Evolutionary conservation across 495 filamentous ascomycete species (phyloP).

Genomic region (Glarea lozoyensis): DNA sequence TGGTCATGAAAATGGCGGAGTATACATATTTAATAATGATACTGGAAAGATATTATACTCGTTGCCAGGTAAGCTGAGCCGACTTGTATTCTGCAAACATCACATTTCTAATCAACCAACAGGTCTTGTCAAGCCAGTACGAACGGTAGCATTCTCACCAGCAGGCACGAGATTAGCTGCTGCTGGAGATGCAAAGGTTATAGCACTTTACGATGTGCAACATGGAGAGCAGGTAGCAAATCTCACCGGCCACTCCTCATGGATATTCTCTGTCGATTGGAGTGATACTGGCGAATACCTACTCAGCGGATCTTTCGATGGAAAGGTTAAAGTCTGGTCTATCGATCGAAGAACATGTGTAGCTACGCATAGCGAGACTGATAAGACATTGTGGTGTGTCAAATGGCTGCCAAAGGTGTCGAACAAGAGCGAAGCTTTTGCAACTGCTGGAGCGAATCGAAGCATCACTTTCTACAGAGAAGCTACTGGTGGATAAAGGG

Average conservation of each 20-base stretch:
- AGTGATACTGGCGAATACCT: constrained; percentile 90
- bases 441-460: constrained; percentile 69
- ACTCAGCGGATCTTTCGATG: constrained; percentile 78
- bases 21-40: constrained; percentile 92
- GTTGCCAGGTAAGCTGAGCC: constrained; percentile 61
- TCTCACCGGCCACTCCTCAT: constrained; percentile 67
- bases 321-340: constrained; percentile 93
- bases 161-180: constrained; percentile 77
- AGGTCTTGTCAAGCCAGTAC: constrained; percentile 81
- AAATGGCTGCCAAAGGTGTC: constrained; percentile 84
- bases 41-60: constrained; percentile 80
- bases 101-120: constrained; percentile 4
- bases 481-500: constrained; percentile 59
- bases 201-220: constrained; percentile 81
- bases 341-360: constrained; percentile 75
- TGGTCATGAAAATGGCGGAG: constrained; percentile 86
- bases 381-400: constrained; percentile 76
- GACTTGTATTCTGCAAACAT: background rate
- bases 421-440: constrained; percentile 73
- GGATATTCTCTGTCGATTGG: constrained; percentile 88
- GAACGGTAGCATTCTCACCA: constrained; percentile 79
- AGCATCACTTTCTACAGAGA: constrained; percentile 87
- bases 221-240: constrained; percentile 90
- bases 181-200: constrained; percentile 82
- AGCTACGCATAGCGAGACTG: constrained; percentile 85